phyloP scores from a whole-genome alignment of 1,284 basidiomycete genomes.

The Ustilago crameri region DNA sequence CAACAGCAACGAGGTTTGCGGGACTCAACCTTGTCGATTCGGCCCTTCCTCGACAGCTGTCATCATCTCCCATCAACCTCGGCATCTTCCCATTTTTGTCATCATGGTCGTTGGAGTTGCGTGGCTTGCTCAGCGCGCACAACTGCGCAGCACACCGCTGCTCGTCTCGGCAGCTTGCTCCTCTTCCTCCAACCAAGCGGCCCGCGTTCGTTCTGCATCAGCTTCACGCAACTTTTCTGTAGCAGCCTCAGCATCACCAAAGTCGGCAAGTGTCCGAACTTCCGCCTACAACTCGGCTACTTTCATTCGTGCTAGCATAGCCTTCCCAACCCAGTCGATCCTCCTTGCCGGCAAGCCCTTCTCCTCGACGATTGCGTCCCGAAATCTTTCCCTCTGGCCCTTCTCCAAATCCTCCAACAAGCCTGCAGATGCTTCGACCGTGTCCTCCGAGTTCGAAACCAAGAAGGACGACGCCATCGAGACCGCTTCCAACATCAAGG shows the following conservation, averaged over 20 bases:
- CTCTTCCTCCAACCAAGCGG: neutral
- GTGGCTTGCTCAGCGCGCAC: slow-evolving; percentile 26
- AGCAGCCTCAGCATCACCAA: slow-evolving; percentile 9
- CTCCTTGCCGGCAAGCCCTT: slow-evolving; percentile 30
- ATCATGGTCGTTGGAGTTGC: slow-evolving; percentile 26
- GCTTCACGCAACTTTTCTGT: neutral
- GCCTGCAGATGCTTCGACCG: slow-evolving; percentile 1
- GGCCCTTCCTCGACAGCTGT: neutral
- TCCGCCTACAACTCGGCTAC: slow-evolving; percentile 19
- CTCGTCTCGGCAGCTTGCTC: slow-evolving; percentile 17
- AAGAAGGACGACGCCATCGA: slow-evolving; percentile 14
- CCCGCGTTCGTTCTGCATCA: slow-evolving; percentile 1
- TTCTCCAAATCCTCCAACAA: slow-evolving; percentile 10
- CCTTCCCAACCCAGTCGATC: slow-evolving; percentile 16
- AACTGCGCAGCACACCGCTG: slow-evolving; percentile 22
- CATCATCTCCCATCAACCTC: neutral
- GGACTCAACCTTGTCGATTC: neutral
- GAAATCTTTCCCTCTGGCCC: slow-evolving; percentile 25
- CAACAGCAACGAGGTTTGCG: neutral
- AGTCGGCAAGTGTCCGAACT: slow-evolving; percentile 11
- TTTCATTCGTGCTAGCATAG: slow-evolving; percentile 16
- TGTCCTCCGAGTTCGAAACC: slow-evolving; percentile 13
- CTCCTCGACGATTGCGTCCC: slow-evolving; percentile 16
- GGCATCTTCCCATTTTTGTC: neutral
- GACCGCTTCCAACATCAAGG: slow-evolving; percentile 14